A percentile compares a stretch with the other conserved stretches of the same genome.
phyloP scores from a whole-genome alignment of 345 rosid species.

The Nasturtium officinale region DNA sequence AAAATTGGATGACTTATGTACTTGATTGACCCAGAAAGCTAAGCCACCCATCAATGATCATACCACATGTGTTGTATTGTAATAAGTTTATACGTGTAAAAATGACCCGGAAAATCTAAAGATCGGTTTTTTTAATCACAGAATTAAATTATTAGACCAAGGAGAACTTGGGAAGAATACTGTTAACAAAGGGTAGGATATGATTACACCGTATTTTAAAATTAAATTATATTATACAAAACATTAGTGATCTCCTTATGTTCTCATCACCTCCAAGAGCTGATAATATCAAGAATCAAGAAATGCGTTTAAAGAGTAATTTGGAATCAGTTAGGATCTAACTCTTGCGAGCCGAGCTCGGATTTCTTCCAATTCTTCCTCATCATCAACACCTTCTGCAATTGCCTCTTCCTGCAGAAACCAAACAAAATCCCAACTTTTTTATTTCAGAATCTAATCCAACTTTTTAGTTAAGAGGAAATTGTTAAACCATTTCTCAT shows the following conservation, averaged over 20 bases:
- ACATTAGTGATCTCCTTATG: neutral
- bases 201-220: conserved; percentile 22
- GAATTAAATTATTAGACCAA: neutral
- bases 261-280: conserved; percentile 7
- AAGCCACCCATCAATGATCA: neutral
- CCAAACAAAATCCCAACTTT: neutral
- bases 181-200: conserved; percentile 12
- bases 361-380: conserved; percentile 86
- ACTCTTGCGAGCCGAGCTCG: conserved; percentile 91
- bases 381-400: conserved; percentile 82
- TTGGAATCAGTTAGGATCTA: conserved; percentile 56
- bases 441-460: conserved; percentile 6
- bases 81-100: no score
- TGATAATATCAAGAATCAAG: neutral
- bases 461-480: neutral
- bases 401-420: conserved; percentile 70
- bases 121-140: neutral
- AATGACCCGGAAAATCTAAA: no score
- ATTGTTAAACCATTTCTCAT: neutral
- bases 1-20: neutral
- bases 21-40: neutral
- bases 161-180: neutral
- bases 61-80: neutral
- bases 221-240: conserved; percentile 31
- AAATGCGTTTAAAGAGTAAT: conserved; percentile 8